Conservation (phyloP, 1,139 yeast species). For the Taphrina flavorubra region DNA sequence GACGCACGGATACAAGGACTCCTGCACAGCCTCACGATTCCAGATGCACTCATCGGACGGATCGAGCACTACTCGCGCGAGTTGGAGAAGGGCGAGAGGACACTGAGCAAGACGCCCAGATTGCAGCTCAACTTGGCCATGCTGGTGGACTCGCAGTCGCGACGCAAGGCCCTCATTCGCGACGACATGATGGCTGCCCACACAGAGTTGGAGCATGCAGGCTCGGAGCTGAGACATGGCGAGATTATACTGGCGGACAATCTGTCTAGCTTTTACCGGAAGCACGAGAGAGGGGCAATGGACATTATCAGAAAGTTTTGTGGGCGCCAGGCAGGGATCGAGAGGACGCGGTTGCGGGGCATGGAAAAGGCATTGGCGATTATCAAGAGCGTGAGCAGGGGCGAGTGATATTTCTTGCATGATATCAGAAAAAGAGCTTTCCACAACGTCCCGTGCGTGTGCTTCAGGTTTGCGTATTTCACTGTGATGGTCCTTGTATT, state of each 20-base stretch:
- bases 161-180: slow-evolving; percentile 26
- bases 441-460: too few relatives aligned
- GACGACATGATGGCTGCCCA: slow-evolving; percentile 22
- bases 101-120: slow-evolving; percentile 13
- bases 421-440: too few relatives aligned
- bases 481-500: too few relatives aligned
- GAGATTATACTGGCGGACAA: slow-evolving; percentile 29
- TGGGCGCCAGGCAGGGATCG: slow-evolving; percentile 26
- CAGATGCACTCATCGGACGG: slow-evolving; percentile 21
- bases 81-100: slow-evolving; percentile 19
- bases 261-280: slow-evolving; percentile 26
- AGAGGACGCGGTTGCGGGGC: slow-evolving; percentile 20
- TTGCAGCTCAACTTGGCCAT: slow-evolving; percentile 16
- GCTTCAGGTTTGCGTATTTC: too few relatives aligned
- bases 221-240: slow-evolving; percentile 27
- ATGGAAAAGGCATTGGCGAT: slow-evolving; percentile 28
- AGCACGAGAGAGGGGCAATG: slow-evolving; percentile 22
- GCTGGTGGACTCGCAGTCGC: slow-evolving; percentile 28
- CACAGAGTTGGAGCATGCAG: slow-evolving; percentile 31
- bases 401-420: background rate
- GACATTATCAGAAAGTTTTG: slow-evolving; percentile 12
- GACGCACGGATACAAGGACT: slow-evolving; percentile 24
- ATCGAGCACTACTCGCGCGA: slow-evolving; percentile 13
- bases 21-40: slow-evolving; percentile 26
- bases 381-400: slow-evolving; percentile 21